Conservation (phyloP, 2,329 filamentous ascomycete genomes). For the Cordyceps militaris region DNA sequence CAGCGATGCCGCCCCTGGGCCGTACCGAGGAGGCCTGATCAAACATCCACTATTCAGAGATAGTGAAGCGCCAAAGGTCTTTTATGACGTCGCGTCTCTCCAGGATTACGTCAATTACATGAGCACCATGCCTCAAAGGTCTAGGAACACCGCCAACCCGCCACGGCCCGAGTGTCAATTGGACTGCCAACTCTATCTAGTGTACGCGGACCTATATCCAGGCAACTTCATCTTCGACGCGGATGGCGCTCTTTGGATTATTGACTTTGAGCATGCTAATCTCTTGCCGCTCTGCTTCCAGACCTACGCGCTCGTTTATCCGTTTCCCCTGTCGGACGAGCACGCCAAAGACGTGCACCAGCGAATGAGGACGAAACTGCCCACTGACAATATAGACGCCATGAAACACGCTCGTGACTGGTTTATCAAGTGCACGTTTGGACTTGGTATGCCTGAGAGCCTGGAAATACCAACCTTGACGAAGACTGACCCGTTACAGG, state of each 20-base stretch:
- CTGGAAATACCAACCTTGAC: neutral
- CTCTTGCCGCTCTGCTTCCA: neutral
- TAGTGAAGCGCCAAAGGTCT: neutral
- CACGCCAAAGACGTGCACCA: neutral
- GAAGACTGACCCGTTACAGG: neutral
- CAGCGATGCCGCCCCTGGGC: neutral
- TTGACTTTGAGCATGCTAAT: neutral
- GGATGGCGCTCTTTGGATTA: neutral
- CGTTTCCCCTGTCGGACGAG: neutral
- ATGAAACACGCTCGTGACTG: neutral
- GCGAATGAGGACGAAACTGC: neutral
- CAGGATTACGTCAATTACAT: neutral
- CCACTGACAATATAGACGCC: neutral
- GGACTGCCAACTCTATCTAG: neutral
- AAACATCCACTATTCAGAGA: neutral
- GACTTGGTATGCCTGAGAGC: neutral
- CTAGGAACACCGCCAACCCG: neutral
- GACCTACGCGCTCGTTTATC: neutral
- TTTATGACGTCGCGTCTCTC: neutral
- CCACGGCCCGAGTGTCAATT: neutral
- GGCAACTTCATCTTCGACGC: slow-evolving; percentile 1
- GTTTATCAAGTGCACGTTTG: neutral
- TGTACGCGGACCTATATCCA: neutral
- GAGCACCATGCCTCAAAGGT: neutral
- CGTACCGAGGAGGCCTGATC: neutral